Percentiles rank a stretch among this genome's conserved stretches.
Evolutionary conservation across 2,329 filamentous ascomycete genomes (phyloP).

Genomic region (Pseudocercospora cruenta): DNA sequence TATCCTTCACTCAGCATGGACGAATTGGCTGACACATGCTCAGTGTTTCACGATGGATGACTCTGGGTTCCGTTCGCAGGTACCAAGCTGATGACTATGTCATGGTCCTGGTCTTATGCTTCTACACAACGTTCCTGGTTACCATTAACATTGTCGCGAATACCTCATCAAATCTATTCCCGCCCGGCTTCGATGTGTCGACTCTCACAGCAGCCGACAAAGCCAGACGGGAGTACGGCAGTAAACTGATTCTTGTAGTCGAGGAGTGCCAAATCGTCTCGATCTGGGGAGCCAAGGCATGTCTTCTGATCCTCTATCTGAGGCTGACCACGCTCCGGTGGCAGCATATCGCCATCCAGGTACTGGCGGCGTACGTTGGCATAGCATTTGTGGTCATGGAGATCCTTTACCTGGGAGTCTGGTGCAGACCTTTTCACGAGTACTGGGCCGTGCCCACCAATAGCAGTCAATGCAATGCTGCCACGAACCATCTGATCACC

Average conservation of each 20-base stretch:
- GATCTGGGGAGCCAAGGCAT: slow-evolving; percentile 45
- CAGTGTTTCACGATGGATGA: slow-evolving; percentile 49
- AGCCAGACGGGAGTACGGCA: slow-evolving; percentile 37
- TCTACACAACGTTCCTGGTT: slow-evolving; percentile 56
- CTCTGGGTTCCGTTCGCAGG: slow-evolving; percentile 51
- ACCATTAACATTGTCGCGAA: slow-evolving; percentile 50
- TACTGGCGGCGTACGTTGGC: slow-evolving; percentile 41
- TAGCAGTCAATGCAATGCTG: slow-evolving; percentile 46
- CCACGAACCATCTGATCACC: slow-evolving; percentile 43
- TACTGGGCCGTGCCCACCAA: slow-evolving; percentile 42
- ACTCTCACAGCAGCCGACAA: slow-evolving; percentile 38
- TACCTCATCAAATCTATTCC: slow-evolving; percentile 49
- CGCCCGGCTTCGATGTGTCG: slow-evolving; percentile 50
- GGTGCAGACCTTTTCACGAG: slow-evolving; percentile 44
- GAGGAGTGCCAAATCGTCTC: slow-evolving; percentile 44
- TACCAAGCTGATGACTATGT: slow-evolving; percentile 63
- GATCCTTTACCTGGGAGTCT: slow-evolving; percentile 45
- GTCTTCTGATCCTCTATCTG: slow-evolving; percentile 44
- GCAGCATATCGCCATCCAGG: slow-evolving; percentile 42
- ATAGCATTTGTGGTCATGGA: slow-evolving; percentile 45
- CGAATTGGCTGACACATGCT: background rate
- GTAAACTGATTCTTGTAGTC: slow-evolving; percentile 45
- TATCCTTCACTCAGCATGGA: background rate
- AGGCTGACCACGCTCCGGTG: slow-evolving; percentile 41
- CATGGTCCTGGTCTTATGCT: slow-evolving; percentile 56